These are phyloP conservation scores for Flammula alnicola DNA, from an alignment of 1,284 basidiomycete genomes.

Conservation along the genomic window DNA sequence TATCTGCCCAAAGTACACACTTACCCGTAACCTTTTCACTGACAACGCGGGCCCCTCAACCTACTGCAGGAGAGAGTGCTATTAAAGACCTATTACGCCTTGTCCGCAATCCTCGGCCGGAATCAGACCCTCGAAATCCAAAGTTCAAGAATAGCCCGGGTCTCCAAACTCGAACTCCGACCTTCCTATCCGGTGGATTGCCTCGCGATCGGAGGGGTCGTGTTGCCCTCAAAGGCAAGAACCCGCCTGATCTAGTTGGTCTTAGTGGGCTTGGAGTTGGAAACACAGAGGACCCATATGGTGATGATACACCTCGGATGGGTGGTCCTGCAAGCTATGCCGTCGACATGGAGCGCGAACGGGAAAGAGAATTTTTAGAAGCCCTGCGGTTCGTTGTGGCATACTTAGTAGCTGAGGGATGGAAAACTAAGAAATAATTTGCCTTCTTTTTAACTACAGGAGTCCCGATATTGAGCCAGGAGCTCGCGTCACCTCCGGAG, in stretches of 20 bases:
- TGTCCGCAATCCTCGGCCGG: constrained; percentile 49
- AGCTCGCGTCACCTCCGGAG: constrained; percentile 53
- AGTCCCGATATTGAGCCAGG: constrained; percentile 52
- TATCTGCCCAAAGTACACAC: constrained; percentile 66
- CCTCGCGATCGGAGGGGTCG: constrained; percentile 79
- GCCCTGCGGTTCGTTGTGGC: constrained; percentile 53
- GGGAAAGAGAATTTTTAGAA: constrained; percentile 61
- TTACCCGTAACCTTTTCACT: constrained; percentile 56
- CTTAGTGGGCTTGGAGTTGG: constrained; percentile 22
- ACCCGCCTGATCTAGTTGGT: constrained; percentile 26
- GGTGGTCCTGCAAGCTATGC: constrained; percentile 32
- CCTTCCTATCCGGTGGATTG: constrained; percentile 69
- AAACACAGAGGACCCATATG: constrained; percentile 43
- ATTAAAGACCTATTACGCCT: constrained; percentile 65
- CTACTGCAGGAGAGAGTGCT: constrained; percentile 64
- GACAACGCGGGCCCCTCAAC: constrained; percentile 55
- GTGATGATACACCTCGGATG: constrained; percentile 60
- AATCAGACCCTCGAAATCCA: constrained; percentile 36
- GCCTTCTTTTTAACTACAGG: constrained; percentile 30
- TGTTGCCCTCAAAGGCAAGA: constrained; percentile 58
- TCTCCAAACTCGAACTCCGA: constrained; percentile 51
- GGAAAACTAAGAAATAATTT: not conserved
- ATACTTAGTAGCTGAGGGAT: not conserved
- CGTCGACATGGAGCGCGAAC: constrained; percentile 46
- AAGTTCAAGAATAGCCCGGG: constrained; percentile 36